Percentiles rank a stretch among this genome's conserved stretches.
Conservation (phyloP, 139 green algal species). For the Chlamydomonas sp. region DNA sequence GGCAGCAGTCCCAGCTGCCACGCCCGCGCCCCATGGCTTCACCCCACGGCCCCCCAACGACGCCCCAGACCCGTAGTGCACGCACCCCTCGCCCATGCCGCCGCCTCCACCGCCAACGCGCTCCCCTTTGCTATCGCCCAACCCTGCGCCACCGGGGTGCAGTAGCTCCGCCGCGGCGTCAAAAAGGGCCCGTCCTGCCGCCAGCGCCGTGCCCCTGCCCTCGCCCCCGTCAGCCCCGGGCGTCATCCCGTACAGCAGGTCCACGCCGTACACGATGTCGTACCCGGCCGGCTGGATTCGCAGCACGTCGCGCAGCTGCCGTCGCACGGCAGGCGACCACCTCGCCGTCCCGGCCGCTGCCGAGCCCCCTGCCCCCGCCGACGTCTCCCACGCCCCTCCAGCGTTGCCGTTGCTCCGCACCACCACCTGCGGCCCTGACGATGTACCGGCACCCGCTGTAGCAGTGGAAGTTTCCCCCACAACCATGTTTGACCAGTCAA, state of each 20-base stretch:
- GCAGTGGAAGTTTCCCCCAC: background rate
- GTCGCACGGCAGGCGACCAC: background rate
- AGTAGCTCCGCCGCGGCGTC: constrained; percentile 1
- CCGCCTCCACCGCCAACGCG: no score
- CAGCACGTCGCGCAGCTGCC: constrained; percentile 23
- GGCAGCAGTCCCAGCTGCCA: background rate
- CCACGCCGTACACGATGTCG: constrained; percentile 17
- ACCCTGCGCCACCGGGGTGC: no score
- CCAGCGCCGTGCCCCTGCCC: background rate
- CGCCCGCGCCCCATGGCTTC: background rate
- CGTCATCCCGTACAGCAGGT: constrained; percentile 5
- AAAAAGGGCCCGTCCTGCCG: background rate
- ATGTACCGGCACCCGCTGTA: background rate
- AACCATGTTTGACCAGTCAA: constrained; percentile 18
- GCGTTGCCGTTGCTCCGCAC: no score
- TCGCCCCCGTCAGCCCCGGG: background rate
- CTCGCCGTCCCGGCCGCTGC: no score
- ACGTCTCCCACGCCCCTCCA: no score
- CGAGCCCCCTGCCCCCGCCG: no score
- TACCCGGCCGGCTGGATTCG: constrained; percentile 1
- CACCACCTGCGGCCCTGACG: background rate
- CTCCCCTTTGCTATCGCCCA: no score
- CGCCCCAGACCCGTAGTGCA: no score
- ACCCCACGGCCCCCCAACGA: no score
- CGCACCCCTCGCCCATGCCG: no score